Conservation (phyloP, 345 rosid genomes). For the Geranium rotundifolium region DNA sequence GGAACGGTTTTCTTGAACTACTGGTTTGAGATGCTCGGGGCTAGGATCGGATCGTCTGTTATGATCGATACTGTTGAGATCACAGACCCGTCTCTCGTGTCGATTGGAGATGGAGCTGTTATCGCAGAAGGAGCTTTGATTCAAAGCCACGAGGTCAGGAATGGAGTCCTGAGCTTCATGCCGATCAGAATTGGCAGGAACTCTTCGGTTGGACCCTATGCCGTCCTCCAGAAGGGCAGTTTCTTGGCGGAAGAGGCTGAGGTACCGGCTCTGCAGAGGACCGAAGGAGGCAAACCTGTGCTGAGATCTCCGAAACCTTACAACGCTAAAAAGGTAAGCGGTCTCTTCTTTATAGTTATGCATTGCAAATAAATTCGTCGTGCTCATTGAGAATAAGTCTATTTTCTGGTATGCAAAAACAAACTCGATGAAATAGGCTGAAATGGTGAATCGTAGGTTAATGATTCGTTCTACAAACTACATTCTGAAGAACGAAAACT, state of each 20-base stretch:
- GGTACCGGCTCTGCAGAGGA: conserved; percentile 40
- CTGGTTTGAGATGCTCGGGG: conserved; percentile 63
- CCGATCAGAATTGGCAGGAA: conserved; percentile 38
- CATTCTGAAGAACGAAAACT: too few species aligned
- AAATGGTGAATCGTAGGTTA: too few species aligned
- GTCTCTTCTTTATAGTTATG: not conserved
- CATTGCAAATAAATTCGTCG: not conserved
- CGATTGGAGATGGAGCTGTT: conserved; percentile 50
- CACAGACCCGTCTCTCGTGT: conserved; percentile 53
- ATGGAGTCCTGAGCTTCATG: conserved; percentile 37
- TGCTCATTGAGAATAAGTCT: too few species aligned
- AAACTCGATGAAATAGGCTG: too few species aligned
- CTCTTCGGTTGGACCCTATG: conserved; percentile 47
- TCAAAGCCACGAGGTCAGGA: conserved; percentile 54
- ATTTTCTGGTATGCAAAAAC: too few species aligned
- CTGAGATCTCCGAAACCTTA: conserved; percentile 17
- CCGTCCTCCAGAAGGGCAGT: conserved; percentile 54
- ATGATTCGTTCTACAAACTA: too few species aligned
- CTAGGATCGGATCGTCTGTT: conserved; percentile 48
- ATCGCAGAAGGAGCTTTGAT: conserved; percentile 51
- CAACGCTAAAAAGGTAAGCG: conserved; percentile 20
- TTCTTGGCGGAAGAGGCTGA: conserved; percentile 32
- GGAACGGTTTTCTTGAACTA: conserved; percentile 52
- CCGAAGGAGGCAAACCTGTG: conserved; percentile 24
- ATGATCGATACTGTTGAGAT: conserved; percentile 47